A percentile compares a stretch with the other conserved stretches of the same genome.
These are phyloP conservation scores for Mortierella sp. DNA, from an alignment of 371 early-diverging fungal species.

Conservation along the genomic window DNA sequence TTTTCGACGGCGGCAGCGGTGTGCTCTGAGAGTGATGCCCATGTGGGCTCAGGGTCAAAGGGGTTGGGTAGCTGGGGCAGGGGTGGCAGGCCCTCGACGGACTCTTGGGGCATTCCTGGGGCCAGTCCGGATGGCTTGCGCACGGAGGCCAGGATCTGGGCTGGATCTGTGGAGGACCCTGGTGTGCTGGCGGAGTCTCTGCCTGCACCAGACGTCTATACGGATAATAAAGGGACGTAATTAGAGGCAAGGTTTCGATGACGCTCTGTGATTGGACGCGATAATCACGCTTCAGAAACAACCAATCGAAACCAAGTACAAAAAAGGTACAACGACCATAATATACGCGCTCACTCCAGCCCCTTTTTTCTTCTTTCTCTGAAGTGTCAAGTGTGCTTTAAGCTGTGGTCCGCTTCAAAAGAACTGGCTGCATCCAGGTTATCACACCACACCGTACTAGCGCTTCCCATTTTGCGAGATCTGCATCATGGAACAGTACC, in stretches of 20 bases:
- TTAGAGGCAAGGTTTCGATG: not conserved
- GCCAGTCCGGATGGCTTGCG: conserved; percentile 44
- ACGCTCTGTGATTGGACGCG: too few relatives aligned
- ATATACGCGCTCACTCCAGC: too few relatives aligned
- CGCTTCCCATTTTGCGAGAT: not conserved
- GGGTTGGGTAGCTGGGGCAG: conserved; percentile 30
- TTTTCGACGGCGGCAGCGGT: conserved; percentile 74
- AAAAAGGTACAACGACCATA: not conserved
- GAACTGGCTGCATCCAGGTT: too few relatives aligned
- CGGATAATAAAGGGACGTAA: not conserved
- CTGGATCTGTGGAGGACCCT: conserved; percentile 37
- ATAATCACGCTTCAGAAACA: too few relatives aligned
- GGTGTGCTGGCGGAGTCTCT: conserved; percentile 43
- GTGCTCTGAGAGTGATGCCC: conserved; percentile 73
- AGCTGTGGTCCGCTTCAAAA: too few relatives aligned
- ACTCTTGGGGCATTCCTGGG: conserved; percentile 35
- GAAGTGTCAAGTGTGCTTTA: too few relatives aligned
- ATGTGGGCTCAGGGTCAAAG: conserved; percentile 58
- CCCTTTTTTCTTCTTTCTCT: too few relatives aligned
- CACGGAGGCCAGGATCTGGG: conserved; percentile 32
- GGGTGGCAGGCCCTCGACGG: conserved; percentile 54
- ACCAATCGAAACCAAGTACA: too few relatives aligned
- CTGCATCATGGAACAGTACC: not conserved
- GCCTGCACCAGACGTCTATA: conserved; percentile 22
- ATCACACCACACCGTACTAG: too few relatives aligned